Evolutionary conservation across 192 early-diverging fungal species (phyloP).

Genomic region (Dissophora globulifera): DNA sequence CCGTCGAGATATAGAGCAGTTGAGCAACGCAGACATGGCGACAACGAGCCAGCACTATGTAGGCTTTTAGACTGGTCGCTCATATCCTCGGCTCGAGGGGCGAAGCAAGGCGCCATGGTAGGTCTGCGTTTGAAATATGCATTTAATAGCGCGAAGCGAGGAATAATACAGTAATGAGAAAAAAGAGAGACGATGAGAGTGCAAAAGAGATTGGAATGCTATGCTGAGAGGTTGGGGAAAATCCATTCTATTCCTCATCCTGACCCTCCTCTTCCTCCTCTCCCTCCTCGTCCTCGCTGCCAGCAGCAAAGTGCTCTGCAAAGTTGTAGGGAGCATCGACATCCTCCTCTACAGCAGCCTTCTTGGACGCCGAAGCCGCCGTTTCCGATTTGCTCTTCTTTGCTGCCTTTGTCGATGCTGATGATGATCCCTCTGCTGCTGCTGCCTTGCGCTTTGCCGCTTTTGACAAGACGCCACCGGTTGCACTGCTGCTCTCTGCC

Average conservation of each 20-base stretch:
- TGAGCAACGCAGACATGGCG: too few species aligned
- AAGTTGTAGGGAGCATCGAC: constrained; percentile 50
- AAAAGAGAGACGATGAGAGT: too few species aligned
- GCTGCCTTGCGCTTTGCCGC: constrained; percentile 39
- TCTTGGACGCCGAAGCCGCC: constrained; percentile 4
- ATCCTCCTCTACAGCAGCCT: constrained; percentile 18
- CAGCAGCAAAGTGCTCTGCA: constrained; percentile 32
- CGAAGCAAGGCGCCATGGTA: too few species aligned
- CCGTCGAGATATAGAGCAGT: too few species aligned
- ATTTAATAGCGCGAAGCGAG: too few species aligned
- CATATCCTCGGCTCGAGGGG: too few species aligned
- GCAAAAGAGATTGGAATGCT: too few species aligned
- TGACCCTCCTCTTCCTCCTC: constrained; percentile 22
- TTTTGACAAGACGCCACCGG: constrained; percentile 35
- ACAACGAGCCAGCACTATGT: too few species aligned
- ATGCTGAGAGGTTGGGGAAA: neutral
- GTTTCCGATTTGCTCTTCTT: constrained; percentile 40
- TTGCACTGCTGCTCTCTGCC: neutral
- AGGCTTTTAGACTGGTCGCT: too few species aligned
- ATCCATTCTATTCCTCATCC: constrained; percentile 12
- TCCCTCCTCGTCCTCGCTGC: constrained; percentile 7
- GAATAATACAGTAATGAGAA: too few species aligned
- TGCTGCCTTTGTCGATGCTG: constrained; percentile 30
- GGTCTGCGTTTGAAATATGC: too few species aligned
- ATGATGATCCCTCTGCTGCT: constrained; percentile 4